Evolutionary conservation across 2,329 filamentous ascomycete genomes (phyloP).

Genomic region (Ophiocordyceps camponoti-leonardi): DNA sequence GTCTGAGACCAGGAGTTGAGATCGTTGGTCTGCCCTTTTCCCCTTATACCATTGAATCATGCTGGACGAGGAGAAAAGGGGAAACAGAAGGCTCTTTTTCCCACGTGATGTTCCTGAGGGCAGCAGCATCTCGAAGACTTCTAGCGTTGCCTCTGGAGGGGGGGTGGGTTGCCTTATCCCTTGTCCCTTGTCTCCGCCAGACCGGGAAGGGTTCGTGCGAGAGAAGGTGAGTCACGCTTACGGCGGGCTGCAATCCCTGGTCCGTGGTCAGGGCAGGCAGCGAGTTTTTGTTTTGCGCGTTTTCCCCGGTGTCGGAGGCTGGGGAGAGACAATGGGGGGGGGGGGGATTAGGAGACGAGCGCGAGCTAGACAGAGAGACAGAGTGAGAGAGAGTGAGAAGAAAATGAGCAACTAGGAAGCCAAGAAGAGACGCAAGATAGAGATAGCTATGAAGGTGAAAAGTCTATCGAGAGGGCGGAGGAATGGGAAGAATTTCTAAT

Average conservation of each 20-base stretch:
- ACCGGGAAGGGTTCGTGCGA: background rate
- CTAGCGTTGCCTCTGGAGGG: background rate
- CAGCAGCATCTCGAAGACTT: background rate
- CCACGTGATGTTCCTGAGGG: background rate
- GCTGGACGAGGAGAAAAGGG: background rate
- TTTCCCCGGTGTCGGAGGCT: background rate
- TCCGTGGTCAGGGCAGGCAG: background rate
- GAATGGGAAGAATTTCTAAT: background rate
- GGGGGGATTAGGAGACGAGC: too few relatives aligned
- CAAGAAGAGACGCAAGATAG: background rate
- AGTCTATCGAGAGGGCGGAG: background rate
- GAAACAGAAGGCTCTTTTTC: background rate
- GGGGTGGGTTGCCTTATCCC: background rate
- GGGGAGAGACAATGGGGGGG: too few relatives aligned
- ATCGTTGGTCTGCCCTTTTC: background rate
- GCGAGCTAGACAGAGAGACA: too few relatives aligned
- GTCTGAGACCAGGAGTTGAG: background rate
- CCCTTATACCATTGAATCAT: background rate
- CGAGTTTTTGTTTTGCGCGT: background rate
- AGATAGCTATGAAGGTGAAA: background rate
- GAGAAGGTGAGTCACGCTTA: background rate
- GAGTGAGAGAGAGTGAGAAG: too few relatives aligned
- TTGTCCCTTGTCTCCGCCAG: background rate
- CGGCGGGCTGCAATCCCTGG: background rate
- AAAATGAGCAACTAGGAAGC: too few relatives aligned